phyloP scores from a whole-genome alignment of 371 early-diverging fungal genomes.

The Cokeromyces recurvatus region DNA sequence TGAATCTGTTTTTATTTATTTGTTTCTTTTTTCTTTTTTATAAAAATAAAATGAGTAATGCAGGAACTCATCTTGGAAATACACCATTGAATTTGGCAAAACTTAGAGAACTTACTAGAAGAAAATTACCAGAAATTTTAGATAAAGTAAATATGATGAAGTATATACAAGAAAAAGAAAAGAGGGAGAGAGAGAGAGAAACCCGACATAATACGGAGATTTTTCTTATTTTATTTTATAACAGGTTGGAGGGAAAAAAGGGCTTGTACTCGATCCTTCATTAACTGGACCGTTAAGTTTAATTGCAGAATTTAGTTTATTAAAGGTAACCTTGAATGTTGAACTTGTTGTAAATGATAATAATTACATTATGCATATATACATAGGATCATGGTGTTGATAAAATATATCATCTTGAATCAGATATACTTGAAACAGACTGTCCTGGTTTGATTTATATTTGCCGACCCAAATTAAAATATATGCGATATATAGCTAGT shows the following conservation, averaged over 20 bases:
- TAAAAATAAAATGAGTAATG: too few relatives aligned
- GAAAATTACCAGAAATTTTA: slow-evolving; percentile 65
- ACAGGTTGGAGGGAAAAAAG: slow-evolving; percentile 86
- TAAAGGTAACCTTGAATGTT: slow-evolving; percentile 64
- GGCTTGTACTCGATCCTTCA: slow-evolving; percentile 81
- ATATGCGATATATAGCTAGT: slow-evolving; percentile 85
- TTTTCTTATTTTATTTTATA: not conserved
- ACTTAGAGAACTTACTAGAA: slow-evolving; percentile 64
- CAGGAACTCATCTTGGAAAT: slow-evolving; percentile 40
- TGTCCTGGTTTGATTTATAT: slow-evolving; percentile 76
- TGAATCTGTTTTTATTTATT: too few relatives aligned
- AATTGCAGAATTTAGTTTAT: slow-evolving; percentile 78
- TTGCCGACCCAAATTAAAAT: slow-evolving; percentile 69
- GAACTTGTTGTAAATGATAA: not conserved
- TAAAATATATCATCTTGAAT: slow-evolving; percentile 80
- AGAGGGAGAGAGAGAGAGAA: too few relatives aligned
- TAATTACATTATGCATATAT: not conserved
- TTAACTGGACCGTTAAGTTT: slow-evolving; percentile 82
- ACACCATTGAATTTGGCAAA: slow-evolving; percentile 55
- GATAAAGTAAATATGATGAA: slow-evolving; percentile 57
- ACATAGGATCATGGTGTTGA: slow-evolving; percentile 92
- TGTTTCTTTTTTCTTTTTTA: too few relatives aligned
- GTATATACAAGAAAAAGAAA: not conserved
- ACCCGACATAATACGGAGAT: too few relatives aligned
- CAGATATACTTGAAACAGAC: slow-evolving; percentile 61